Base-by-base conservation (phyloP, 192 early-diverging fungal species). In the Diversispora epigaea region DNA sequence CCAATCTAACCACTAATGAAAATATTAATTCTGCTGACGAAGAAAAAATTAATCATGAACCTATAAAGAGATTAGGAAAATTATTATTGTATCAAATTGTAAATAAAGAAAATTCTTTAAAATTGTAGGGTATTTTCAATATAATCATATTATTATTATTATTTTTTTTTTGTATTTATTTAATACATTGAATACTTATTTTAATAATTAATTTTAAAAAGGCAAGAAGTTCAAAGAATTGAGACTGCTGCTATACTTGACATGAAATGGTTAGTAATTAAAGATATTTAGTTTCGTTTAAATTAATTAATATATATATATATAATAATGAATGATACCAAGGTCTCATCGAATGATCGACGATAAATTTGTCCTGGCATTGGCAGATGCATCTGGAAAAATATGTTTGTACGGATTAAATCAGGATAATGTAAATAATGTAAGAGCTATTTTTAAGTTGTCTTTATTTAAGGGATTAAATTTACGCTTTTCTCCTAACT, bases 221-320 rank as follows among this genome's bases (percentile, higher is more conserved):
- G 81, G 9, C 71, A 75, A 7, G 84, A 87, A 77, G 77, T 82
- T 40, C 82, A 88, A 74, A 68, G 86, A 69, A 85, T 86, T 58
- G 83, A 93, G 52, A 88, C 87, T 17, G 82, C 85, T 22, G 89
- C 88, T 1, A 83, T 92, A 40, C 84, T 93, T 21, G 92, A 93
- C 49, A 89, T 92, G 79, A 92, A 93, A 78, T 93, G 90, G 87
- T 86, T 71, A 40, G 22, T 52, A 3, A 1, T 21, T 8, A 17
- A 73, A 21, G 46, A 41, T 68, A 15, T 2, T 49, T 66, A 46
- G 5, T 46, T 46, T n/a, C 9, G 0, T 47, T 15, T 2, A 15
- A 50, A 50, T 15, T 25, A 25, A 32, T 5, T 57, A 43, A 19
- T 58, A 3, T 71, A 17, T 46, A 25, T 56, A 19, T 45, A 58